These are phyloP conservation scores for Myriosclerotinia duriaeana DNA, from an alignment of 2,329 filamentous ascomycete species.

Conservation along the genomic window DNA sequence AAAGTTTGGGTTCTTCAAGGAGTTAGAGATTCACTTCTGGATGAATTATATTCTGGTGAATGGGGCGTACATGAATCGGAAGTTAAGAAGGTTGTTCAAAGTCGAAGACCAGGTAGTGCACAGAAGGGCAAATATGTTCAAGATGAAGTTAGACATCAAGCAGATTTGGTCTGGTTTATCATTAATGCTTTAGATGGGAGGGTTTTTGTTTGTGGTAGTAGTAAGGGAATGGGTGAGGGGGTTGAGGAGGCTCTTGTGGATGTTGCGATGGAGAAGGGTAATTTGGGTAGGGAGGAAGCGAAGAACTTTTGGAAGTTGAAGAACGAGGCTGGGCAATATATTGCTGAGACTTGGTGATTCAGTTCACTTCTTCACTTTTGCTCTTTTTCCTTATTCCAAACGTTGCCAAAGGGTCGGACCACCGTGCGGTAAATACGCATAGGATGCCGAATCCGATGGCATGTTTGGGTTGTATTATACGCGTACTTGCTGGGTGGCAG, in stretches of 20 bases:
- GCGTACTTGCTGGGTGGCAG: neutral
- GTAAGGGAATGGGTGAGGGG: constrained; percentile 95
- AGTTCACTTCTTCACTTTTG: neutral
- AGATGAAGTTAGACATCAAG: constrained; percentile 87
- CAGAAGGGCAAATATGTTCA: constrained; percentile 85
- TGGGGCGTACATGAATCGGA: constrained; percentile 91
- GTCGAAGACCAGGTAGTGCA: constrained; percentile 54
- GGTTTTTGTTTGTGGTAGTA: constrained; percentile 94
- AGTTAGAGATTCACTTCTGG: constrained; percentile 87
- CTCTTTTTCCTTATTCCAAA: neutral
- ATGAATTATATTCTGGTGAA: constrained; percentile 95
- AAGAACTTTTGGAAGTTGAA: constrained; percentile 87
- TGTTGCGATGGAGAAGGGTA: constrained; percentile 90
- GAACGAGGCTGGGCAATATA: constrained; percentile 91
- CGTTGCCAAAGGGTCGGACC: neutral
- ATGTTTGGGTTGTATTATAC: constrained; percentile 1
- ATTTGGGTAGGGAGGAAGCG: constrained; percentile 78
- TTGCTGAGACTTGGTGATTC: constrained; percentile 73
- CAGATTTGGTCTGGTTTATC: constrained; percentile 97
- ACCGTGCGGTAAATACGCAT: neutral
- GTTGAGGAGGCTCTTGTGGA: constrained; percentile 85
- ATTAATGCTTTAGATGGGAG: constrained; percentile 95
- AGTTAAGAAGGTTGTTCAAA: constrained; percentile 79
- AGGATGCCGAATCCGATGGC: neutral
- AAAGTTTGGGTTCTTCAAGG: constrained; percentile 97